Percentiles rank a stretch among this genome's conserved stretches.
phyloP scores from a whole-genome alignment of 192 early-diverging fungal genomes.

The Coemansia brasiliensis region DNA sequence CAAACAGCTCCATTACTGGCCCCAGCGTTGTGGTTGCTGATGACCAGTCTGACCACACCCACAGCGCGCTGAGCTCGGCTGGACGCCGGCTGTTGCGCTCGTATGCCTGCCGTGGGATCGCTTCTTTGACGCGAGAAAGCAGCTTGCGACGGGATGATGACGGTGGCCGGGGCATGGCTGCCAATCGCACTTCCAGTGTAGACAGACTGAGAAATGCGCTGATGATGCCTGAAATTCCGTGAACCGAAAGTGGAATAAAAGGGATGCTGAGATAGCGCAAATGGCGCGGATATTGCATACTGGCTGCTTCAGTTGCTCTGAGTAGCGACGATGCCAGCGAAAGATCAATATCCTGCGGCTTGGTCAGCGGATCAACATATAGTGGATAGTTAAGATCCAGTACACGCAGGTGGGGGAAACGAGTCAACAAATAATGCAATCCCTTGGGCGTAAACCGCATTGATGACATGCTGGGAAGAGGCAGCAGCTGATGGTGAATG shows the following conservation, averaged over 20 bases:
- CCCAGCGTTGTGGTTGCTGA: constrained; percentile 44
- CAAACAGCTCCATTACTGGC: constrained; percentile 45
- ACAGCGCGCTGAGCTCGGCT: constrained; percentile 43
- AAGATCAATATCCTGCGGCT: constrained; percentile 43
- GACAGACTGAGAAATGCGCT: constrained; percentile 37
- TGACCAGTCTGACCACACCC: constrained; percentile 54
- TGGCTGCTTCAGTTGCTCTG: constrained; percentile 15
- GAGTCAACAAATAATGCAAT: constrained; percentile 49
- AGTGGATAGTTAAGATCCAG: constrained; percentile 56
- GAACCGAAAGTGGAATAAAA: constrained; percentile 44
- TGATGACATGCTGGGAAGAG: constrained; percentile 45
- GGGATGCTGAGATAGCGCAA: constrained; percentile 55
- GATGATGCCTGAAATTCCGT: constrained; percentile 45
- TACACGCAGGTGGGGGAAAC: constrained; percentile 40
- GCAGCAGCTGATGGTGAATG: constrained; percentile 47
- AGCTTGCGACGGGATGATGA: constrained; percentile 49
- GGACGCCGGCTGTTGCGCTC: constrained; percentile 23
- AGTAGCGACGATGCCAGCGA: constrained; percentile 46
- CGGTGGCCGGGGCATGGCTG: constrained; percentile 23
- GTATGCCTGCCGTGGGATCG: constrained; percentile 26
- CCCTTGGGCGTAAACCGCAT: constrained; percentile 57
- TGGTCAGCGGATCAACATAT: constrained; percentile 50
- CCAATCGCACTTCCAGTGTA: constrained; percentile 47
- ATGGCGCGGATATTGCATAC: constrained; percentile 31
- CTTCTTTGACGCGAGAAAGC: constrained; percentile 42